Percentiles rank a stretch among this genome's conserved stretches.
Evolutionary conservation across 2,329 filamentous ascomycete species (phyloP).

Genomic region (Nakataea oryzae): DNA sequence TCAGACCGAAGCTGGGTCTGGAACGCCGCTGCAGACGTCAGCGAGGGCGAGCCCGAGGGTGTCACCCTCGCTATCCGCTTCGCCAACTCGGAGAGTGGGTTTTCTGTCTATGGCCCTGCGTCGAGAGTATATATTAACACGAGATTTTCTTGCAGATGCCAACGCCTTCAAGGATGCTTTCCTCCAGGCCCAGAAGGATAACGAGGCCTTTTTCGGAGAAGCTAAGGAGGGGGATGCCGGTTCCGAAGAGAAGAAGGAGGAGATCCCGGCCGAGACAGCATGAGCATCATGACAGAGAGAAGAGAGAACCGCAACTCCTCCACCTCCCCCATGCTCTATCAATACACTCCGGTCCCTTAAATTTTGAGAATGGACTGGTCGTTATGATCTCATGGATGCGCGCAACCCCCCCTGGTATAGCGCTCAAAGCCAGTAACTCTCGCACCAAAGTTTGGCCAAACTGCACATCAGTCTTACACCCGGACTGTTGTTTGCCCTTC

Average conservation of each 20-base stretch:
- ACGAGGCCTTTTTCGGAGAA: conserved; percentile 72
- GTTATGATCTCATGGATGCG: neutral
- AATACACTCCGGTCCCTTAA: neutral
- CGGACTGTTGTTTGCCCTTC: no score
- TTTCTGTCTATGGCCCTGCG: neutral
- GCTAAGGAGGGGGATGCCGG: conserved; percentile 17
- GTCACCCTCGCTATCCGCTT: conserved; percentile 95
- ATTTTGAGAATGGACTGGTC: neutral
- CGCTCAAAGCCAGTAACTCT: neutral
- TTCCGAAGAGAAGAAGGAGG: conserved; percentile 13
- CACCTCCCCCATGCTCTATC: neutral
- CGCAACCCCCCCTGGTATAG: neutral
- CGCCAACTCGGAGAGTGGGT: conserved; percentile 91
- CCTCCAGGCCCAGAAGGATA: conserved; percentile 93
- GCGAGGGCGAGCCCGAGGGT: conserved; percentile 93
- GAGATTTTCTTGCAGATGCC: conserved; percentile 55
- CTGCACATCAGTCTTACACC: no score
- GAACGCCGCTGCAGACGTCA: conserved; percentile 96
- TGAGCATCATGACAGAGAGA: neutral
- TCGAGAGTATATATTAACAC: neutral
- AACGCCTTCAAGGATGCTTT: conserved; percentile 97
- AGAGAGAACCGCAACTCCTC: neutral
- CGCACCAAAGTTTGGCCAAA: no score
- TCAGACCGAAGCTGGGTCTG: conserved; percentile 99
- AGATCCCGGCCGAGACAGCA: conserved; percentile 11